Percentiles rank a stretch among this genome's conserved stretches.
phyloP scores from a whole-genome alignment of 371 early-diverging fungal genomes.

The Circinella minor region DNA sequence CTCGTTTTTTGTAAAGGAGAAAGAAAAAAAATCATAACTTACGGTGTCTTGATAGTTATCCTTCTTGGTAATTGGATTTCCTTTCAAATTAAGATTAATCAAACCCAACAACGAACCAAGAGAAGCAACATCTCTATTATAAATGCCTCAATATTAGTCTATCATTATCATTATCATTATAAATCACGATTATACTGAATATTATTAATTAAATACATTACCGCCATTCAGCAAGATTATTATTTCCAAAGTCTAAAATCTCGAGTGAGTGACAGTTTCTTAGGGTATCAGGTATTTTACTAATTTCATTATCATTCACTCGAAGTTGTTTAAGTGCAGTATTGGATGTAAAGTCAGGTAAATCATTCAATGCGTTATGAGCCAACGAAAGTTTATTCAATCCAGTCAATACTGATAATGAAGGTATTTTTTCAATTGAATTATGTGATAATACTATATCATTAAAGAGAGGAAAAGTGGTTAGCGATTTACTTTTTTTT shows the following conservation, averaged over 20 bases:
- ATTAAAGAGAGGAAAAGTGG: too few relatives aligned
- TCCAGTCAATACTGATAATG: constrained; percentile 56
- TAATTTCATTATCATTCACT: constrained; percentile 79
- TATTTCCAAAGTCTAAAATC: constrained; percentile 80
- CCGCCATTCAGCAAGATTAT: constrained; percentile 65
- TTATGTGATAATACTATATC: constrained; percentile 80
- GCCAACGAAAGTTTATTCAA: constrained; percentile 80
- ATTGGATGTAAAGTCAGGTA: constrained; percentile 71
- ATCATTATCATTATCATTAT: too few relatives aligned
- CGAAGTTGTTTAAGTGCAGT: constrained; percentile 73
- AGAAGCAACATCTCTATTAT: constrained; percentile 60
- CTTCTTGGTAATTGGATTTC: constrained; percentile 75
- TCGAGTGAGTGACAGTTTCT: constrained; percentile 60
- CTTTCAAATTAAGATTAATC: constrained; percentile 78
- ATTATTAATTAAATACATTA: constrained; percentile 14
- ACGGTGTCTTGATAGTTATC: constrained; percentile 71
- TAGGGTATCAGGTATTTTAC: constrained; percentile 65
- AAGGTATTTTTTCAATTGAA: constrained; percentile 62
- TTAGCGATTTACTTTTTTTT: too few relatives aligned
- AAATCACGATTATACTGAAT: too few relatives aligned
- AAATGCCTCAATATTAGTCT: neutral
- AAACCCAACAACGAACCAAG: constrained; percentile 64
- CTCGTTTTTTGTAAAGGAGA: too few relatives aligned
- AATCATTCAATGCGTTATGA: constrained; percentile 69
- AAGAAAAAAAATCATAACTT: constrained; percentile 10